Percentiles rank a stretch among this genome's conserved stretches.
Conservation (phyloP, 306 rosid genomes). For the Begonia peltatifolia region DNA sequence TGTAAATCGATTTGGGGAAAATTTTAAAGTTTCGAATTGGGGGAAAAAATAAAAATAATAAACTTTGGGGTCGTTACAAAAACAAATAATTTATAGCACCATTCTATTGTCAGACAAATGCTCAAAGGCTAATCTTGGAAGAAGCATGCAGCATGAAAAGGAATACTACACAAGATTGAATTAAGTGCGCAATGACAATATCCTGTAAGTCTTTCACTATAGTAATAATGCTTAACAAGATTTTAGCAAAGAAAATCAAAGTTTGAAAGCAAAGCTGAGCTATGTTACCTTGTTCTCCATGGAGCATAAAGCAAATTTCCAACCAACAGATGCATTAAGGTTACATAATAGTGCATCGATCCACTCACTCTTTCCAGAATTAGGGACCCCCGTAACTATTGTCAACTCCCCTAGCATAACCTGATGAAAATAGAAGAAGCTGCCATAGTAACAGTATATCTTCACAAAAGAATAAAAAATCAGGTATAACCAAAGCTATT, state of each 20-base stretch:
- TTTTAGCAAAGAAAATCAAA: neutral
- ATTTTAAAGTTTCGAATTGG: too few relatives aligned
- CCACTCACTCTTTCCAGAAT: constrained; percentile 99
- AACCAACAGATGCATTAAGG: constrained; percentile 43
- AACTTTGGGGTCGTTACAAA: too few relatives aligned
- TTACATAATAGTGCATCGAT: constrained; percentile 97
- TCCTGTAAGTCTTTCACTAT: too few relatives aligned
- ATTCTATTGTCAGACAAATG: too few relatives aligned
- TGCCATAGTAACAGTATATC: neutral
- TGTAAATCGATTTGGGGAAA: too few relatives aligned
- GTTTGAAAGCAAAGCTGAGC: constrained; percentile 12
- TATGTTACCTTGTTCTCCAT: constrained; percentile 82
- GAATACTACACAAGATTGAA: too few relatives aligned
- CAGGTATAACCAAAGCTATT: neutral
- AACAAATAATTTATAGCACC: too few relatives aligned
- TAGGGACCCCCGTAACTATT: constrained; percentile 86
- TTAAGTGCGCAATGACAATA: too few relatives aligned
- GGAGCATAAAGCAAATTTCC: constrained; percentile 92
- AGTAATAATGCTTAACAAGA: too few relatives aligned
- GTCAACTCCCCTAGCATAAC: constrained; percentile 94
- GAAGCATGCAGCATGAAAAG: too few relatives aligned
- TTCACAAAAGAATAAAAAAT: neutral
- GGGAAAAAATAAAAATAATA: too few relatives aligned
- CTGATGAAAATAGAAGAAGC: constrained; percentile 25
- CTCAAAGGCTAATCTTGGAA: too few relatives aligned